Conservation (phyloP, 2,329 filamentous ascomycete species). For the Tolypocladium inflatum region DNA sequence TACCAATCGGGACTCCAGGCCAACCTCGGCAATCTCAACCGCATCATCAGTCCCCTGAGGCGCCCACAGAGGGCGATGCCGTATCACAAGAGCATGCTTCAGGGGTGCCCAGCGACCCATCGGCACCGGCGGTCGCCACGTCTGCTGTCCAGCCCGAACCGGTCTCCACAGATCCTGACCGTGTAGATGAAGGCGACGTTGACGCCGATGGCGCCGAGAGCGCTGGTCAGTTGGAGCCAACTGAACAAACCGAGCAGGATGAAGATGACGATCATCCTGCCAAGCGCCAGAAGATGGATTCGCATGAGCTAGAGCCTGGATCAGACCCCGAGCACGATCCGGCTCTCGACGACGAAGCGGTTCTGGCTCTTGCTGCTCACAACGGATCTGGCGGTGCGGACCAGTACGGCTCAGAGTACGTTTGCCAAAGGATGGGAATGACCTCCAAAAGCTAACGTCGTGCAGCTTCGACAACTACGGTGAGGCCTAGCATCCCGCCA, state of each 20-base stretch:
- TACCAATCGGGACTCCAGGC: not conserved
- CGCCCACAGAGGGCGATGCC: not conserved
- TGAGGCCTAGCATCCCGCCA: constrained; percentile 21
- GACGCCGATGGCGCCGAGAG: constrained; percentile 4
- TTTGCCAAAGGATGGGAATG: not conserved
- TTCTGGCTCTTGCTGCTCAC: constrained; percentile 37
- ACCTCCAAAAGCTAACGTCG: not conserved
- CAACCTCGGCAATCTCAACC: not conserved
- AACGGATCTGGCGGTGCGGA: constrained; percentile 26
- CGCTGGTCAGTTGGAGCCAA: constrained; percentile 1
- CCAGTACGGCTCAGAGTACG: constrained; percentile 34
- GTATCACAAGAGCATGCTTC: not conserved
- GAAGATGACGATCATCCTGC: constrained; percentile 23
- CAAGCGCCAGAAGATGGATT: constrained; percentile 31
- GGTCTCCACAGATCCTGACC: not conserved
- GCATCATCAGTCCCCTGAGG: not conserved
- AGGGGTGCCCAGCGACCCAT: not conserved
- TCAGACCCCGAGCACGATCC: constrained; percentile 20
- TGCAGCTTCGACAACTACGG: constrained; percentile 29
- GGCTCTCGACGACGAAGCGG: constrained; percentile 36
- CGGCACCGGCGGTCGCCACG: not conserved
- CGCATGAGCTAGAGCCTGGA: constrained; percentile 10
- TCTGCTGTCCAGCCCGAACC: not conserved
- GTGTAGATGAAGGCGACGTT: not conserved
- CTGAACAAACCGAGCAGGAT: constrained; percentile 13